Percentiles rank a stretch among this genome's conserved stretches.
These are phyloP conservation scores for Dacryopinax primogenitus DNA, from an alignment of 768 basidiomycete species.

Conservation along the genomic window DNA sequence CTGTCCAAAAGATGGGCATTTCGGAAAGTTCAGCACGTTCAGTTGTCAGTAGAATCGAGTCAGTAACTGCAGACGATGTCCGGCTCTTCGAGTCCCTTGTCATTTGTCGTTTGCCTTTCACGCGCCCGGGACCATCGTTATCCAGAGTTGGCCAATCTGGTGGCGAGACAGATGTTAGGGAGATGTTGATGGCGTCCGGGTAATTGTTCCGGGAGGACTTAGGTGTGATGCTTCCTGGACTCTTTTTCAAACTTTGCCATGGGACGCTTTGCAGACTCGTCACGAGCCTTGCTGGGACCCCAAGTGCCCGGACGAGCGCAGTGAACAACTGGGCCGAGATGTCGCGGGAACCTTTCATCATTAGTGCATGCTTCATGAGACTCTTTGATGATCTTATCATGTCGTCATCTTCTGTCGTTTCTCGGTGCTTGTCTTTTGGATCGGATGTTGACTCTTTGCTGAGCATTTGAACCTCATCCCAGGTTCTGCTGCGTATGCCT, in stretches of 20 bases:
- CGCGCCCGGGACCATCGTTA: not conserved
- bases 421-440: slow-evolving; percentile 23
- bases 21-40: slow-evolving; percentile 26
- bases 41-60: not conserved
- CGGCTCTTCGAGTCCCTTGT: not conserved
- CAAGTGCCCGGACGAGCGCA: slow-evolving; percentile 70
- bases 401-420: slow-evolving; percentile 19
- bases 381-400: slow-evolving; percentile 62
- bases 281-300: slow-evolving; percentile 75
- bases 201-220: not conserved
- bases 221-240: not conserved
- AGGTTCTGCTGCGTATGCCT: slow-evolving; percentile 54
- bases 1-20: slow-evolving; percentile 91
- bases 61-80: slow-evolving; percentile 6
- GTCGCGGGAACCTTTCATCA: slow-evolving; percentile 69
- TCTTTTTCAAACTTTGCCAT: slow-evolving; percentile 48
- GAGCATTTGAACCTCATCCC: slow-evolving; percentile 48
- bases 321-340: slow-evolving; percentile 85
- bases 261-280: slow-evolving; percentile 85
- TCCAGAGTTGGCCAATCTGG: too few species aligned
- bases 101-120: not conserved
- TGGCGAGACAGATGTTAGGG: not conserved
- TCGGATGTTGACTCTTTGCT: slow-evolving; percentile 24
- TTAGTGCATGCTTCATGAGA: slow-evolving; percentile 84
- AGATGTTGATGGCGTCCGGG: not conserved